These are phyloP conservation scores for Verticillium albo-atrum DNA, from an alignment of 2,329 filamentous ascomycete genomes.

Conservation along the genomic window DNA sequence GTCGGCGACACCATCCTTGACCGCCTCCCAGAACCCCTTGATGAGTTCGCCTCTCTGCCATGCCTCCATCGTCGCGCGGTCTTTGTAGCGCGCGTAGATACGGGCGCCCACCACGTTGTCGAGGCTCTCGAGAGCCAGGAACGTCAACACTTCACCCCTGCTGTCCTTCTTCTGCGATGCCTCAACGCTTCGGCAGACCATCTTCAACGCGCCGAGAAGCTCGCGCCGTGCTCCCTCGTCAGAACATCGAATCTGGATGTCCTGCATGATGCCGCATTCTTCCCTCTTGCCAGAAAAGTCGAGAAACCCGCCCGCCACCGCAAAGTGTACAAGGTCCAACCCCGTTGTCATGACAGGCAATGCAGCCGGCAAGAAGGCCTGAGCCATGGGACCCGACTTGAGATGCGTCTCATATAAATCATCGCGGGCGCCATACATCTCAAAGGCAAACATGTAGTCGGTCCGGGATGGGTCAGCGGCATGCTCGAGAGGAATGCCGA, in stretches of 20 bases:
- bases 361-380: constrained; percentile 13
- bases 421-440: constrained; percentile 12
- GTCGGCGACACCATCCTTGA: constrained; percentile 12
- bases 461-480: constrained; percentile 14
- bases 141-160: constrained; percentile 14
- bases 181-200: constrained; percentile 14
- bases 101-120: constrained; percentile 15
- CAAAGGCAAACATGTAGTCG: constrained; percentile 18
- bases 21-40: constrained; percentile 14
- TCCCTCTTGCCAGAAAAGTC: constrained; percentile 12
- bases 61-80: constrained; percentile 14
- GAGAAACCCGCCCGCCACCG: constrained; percentile 16
- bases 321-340: constrained; percentile 16
- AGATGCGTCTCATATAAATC: constrained; percentile 18
- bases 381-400: constrained; percentile 14
- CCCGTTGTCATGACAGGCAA: constrained; percentile 16
- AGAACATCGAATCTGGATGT: constrained; percentile 13
- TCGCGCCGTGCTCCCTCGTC: constrained; percentile 7
- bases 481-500: constrained; percentile 29
- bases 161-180: constrained; percentile 6
- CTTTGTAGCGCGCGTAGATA: constrained; percentile 17
- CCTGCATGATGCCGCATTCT: constrained; percentile 18
- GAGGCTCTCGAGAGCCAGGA: constrained; percentile 13
- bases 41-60: constrained; percentile 11
- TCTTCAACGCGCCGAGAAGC: constrained; percentile 10